Base-by-base conservation (phyloP, 2,329 filamentous ascomycete genomes). In the Xylariaceae sp. region DNA sequence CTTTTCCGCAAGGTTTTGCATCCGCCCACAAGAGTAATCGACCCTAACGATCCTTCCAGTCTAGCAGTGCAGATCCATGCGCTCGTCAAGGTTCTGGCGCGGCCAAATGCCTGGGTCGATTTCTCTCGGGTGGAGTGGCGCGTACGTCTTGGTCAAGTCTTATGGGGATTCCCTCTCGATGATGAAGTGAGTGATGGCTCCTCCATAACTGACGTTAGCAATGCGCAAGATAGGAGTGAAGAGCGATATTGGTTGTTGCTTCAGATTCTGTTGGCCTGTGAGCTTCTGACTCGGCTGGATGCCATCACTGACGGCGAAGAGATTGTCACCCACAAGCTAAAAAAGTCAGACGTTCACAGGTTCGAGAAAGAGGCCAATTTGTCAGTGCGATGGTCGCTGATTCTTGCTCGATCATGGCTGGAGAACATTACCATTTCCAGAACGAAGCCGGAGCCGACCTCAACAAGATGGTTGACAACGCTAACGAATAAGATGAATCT, bases 71-170 rank as follows among this genome's bases (percentile, higher is more conserved):
- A 91, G 69, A 89, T 90, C 58, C 79, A 86, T 64, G 82, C 85
- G 3, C 74, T 91, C 15, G 79, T 90, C 51, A 84, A 84, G 68
- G 82, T 88, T 8, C 78, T 91, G 50, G 82, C 81, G 0, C 75
- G 83, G 6, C 80, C 85, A 56, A 86, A 87, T 58, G 82, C 89
- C 51, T 91, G 88, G 88, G 81, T 88, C 55, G 87, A 91, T 72
- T 88, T 91, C 64, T 88, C 86, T 17, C 80, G 86, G 37, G 85
- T 90, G 5, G 88, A 90, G 69, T 90, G 87, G 87, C 81, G 88
- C 44, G 87, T 91, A 59, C 80, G 87, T 10, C 76, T 91, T 1
- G 88, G 88, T 5, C 88, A 90, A 72, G 79, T 90, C 48, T 73
- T 91, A 1, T 91, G 88, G 87, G 85, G 81, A 13, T 74, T 77